phyloP scores from a whole-genome alignment of 2,329 filamentous ascomycete genomes.

The Alternaria postmessia region DNA sequence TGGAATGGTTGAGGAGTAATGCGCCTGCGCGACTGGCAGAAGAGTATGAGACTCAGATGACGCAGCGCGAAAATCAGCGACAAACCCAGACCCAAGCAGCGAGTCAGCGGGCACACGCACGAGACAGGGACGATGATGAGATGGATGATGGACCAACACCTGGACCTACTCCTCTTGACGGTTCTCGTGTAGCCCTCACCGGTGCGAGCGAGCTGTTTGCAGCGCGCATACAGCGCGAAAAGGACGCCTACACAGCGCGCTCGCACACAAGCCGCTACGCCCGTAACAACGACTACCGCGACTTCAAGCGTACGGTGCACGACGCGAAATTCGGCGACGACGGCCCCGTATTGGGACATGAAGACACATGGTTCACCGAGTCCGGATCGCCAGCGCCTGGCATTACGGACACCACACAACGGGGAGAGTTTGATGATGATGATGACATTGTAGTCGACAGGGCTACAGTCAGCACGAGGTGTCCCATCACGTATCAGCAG shows the following conservation, averaged over 20 bases:
- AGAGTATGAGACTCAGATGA: conserved; percentile 47
- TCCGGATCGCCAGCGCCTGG: conserved; percentile 55
- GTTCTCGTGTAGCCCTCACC: conserved; percentile 41
- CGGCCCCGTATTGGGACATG: conserved; percentile 62
- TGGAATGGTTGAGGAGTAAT: conserved; percentile 54
- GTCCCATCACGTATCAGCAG: conserved; percentile 71
- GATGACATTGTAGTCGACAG: conserved; percentile 74
- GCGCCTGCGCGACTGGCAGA: conserved; percentile 37
- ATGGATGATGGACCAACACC: conserved; percentile 51
- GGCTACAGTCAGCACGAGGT: conserved; percentile 71
- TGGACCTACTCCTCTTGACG: conserved; percentile 48
- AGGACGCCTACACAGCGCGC: conserved; percentile 54
- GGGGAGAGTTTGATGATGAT: conserved; percentile 58
- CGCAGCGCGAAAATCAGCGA: conserved; percentile 47
- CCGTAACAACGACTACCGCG: conserved; percentile 66
- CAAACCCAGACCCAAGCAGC: conserved; percentile 37
- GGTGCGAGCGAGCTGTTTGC: conserved; percentile 50
- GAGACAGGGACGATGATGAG: conserved; percentile 26
- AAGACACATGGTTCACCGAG: conserved; percentile 70
- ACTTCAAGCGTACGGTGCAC: conserved; percentile 69
- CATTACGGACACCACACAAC: conserved; percentile 43
- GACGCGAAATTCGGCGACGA: conserved; percentile 66
- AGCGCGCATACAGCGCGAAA: conserved; percentile 50
- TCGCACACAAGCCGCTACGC: conserved; percentile 60
- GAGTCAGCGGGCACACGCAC: conserved; percentile 28